Conservation (phyloP, 495 filamentous ascomycete genomes). For the Hypoxylon fragiforme region DNA sequence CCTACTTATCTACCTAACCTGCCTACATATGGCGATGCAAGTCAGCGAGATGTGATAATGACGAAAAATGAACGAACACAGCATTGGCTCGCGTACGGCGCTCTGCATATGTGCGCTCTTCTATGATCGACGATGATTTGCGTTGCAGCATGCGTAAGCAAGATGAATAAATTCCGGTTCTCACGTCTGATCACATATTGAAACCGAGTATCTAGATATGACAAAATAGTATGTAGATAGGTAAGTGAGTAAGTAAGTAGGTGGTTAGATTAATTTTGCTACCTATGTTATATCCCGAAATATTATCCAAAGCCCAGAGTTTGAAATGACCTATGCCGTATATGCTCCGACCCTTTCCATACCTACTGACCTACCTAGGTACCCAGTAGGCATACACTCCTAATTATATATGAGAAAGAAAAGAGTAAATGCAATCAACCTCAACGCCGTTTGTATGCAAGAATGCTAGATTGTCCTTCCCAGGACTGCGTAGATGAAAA, state of each 20-base stretch:
- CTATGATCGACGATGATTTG: conserved; percentile 18
- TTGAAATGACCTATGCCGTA: conserved; percentile 5
- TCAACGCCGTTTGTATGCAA: conserved; percentile 25
- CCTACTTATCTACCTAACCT: not conserved
- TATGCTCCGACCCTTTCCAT: conserved; percentile 11
- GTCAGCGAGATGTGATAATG: conserved; percentile 13
- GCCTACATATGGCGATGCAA: not conserved
- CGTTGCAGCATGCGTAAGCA: conserved; percentile 27
- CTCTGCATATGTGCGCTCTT: not conserved
- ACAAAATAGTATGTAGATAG: conserved; percentile 9
- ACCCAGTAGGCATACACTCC: too few species aligned
- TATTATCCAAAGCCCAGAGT: conserved; percentile 6
- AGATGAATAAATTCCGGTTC: conserved; percentile 9
- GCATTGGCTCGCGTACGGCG: not conserved
- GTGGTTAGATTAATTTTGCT: conserved; percentile 3
- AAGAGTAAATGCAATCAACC: conserved; percentile 15
- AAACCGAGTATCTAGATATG: not conserved
- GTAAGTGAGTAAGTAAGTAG: conserved; percentile 17
- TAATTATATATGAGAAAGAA: conserved; percentile 3
- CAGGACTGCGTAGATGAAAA: conserved; percentile 9
- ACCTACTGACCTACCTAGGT: too few species aligned
- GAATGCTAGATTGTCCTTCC: conserved; percentile 11
- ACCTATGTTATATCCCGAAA: conserved; percentile 8
- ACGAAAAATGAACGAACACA: conserved; percentile 7
- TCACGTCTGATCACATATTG: not conserved